A percentile compares a stretch with the other conserved stretches of the same genome.
These are phyloP conservation scores for Aristolochia contorta DNA, from an alignment of 164 flowering plant species.

Conservation along the genomic window DNA sequence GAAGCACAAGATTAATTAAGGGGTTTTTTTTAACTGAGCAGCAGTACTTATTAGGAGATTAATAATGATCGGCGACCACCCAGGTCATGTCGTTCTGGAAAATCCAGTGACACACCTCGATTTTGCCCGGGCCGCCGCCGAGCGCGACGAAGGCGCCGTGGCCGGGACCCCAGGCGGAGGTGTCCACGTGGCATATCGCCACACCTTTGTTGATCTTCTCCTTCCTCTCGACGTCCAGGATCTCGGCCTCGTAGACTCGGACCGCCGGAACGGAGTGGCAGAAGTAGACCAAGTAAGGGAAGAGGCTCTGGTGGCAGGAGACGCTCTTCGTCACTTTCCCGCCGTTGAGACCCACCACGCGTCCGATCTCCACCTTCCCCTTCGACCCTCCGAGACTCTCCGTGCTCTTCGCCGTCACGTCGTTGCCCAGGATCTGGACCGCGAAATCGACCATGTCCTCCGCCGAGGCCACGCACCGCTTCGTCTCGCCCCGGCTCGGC, in stretches of 20 bases:
- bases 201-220: slow-evolving; percentile 57
- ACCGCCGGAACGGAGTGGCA: slow-evolving; percentile 90
- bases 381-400: slow-evolving; percentile 56
- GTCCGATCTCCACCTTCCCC: slow-evolving; percentile 41
- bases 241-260: slow-evolving; percentile 66
- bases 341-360: slow-evolving; percentile 62
- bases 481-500: slow-evolving; percentile 77
- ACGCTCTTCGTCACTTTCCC: slow-evolving; percentile 63
- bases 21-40: too few species aligned
- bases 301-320: slow-evolving; percentile 84
- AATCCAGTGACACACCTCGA: slow-evolving; percentile 45
- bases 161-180: slow-evolving; percentile 61
- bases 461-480: slow-evolving; percentile 61
- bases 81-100: slow-evolving; percentile 32
- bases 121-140: slow-evolving; percentile 62
- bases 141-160: slow-evolving; percentile 79
- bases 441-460: slow-evolving; percentile 96
- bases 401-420: slow-evolving; percentile 45
- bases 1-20: too few species aligned
- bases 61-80: slow-evolving; percentile 13
- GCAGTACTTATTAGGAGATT: too few species aligned
- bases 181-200: slow-evolving; percentile 85
- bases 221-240: slow-evolving; percentile 35
- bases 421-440: slow-evolving; percentile 41
- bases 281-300: slow-evolving; percentile 69